phyloP scores from a whole-genome alignment of 1,284 basidiomycete genomes.

The Hortiboletus rubellus region DNA sequence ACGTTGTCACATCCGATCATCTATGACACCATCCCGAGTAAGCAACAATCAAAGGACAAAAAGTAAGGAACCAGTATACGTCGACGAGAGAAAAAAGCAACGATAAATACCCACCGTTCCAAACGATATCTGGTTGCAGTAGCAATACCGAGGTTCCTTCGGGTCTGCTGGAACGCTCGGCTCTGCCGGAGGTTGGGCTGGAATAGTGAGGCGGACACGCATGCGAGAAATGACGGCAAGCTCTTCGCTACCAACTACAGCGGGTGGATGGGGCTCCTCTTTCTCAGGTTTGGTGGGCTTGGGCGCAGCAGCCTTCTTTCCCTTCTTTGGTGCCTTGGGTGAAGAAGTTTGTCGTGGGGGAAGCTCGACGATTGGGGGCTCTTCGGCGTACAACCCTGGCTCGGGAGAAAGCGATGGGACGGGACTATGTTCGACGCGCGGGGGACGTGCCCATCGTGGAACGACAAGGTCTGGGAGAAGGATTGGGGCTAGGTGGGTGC shows the following conservation, averaged over 20 bases:
- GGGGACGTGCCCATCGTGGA: slow-evolving; percentile 49
- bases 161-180: slow-evolving; percentile 37
- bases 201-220: slow-evolving; percentile 46
- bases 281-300: slow-evolving; percentile 20
- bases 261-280: slow-evolving; percentile 17
- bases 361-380: slow-evolving; percentile 16
- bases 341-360: slow-evolving; percentile 4
- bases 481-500: slow-evolving; percentile 53
- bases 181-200: slow-evolving; percentile 26
- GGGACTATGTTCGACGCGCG: slow-evolving; percentile 45
- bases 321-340: slow-evolving; percentile 24
- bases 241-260: slow-evolving; percentile 14
- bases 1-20: slow-evolving; percentile 81
- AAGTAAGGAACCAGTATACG: background rate
- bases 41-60: slow-evolving; percentile 4
- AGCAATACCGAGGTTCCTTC: slow-evolving; percentile 69
- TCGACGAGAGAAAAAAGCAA: background rate
- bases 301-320: slow-evolving; percentile 20
- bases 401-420: slow-evolving; percentile 39
- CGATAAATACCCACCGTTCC: slow-evolving; percentile 57
- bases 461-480: slow-evolving; percentile 59
- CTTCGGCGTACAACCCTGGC: slow-evolving; percentile 26
- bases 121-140: slow-evolving; percentile 73
- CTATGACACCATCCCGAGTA: slow-evolving; percentile 37
- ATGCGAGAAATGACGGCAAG: slow-evolving; percentile 12